Base-by-base conservation (phyloP, 495 filamentous ascomycete species). In the Cryomyces minteri region DNA sequence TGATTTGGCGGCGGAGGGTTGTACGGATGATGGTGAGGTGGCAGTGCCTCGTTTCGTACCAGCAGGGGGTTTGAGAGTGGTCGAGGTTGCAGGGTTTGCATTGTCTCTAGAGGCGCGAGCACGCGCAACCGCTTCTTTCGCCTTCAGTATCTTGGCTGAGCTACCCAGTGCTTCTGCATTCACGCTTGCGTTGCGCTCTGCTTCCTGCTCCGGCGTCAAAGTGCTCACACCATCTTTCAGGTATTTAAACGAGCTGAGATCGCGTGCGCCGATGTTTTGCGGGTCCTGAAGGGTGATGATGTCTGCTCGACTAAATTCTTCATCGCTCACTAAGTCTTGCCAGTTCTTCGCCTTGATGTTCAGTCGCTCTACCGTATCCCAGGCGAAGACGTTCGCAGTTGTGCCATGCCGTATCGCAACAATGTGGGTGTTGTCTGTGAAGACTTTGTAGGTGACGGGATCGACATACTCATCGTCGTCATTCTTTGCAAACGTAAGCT, bases 281-380 rank as follows among this genome's bases (percentile, higher is more conserved):
- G 90, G 92, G 61, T 99, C 92, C 60, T 99, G 90, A 5, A 99
- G 65, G 0, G 86, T 94, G 58, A 99, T 88, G 53, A 99, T 88
- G 59, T 99, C 90, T 54, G 82, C 84, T 45, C 92, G 75, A 38
- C 71, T 70, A 54, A 99, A 99, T 49, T 88, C 84, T 49, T 72
- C 72, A 51, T 96, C 88, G 54, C 77, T 84, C 11, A 96, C 77
- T 5, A 99, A 64, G 62, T 99, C 90, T 44, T 68, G 70, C 90
- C 90, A 99, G 68, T 92, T 78, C 74, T 94, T 99, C 43, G 88
- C 76, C 67, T 96, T 99, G 62, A 96, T 79, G 63, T 99, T 99
- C 59, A 96, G 71, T 50, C 85, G 72, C 60, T 96, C 85, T 8
- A 96, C 72, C 3, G 90, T 99, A 57, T 96, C 90, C 75, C 79